Evolutionary conservation across 2,329 filamentous ascomycete species (phyloP).

Genomic region (Chrysosphaeria jannelii): DNA sequence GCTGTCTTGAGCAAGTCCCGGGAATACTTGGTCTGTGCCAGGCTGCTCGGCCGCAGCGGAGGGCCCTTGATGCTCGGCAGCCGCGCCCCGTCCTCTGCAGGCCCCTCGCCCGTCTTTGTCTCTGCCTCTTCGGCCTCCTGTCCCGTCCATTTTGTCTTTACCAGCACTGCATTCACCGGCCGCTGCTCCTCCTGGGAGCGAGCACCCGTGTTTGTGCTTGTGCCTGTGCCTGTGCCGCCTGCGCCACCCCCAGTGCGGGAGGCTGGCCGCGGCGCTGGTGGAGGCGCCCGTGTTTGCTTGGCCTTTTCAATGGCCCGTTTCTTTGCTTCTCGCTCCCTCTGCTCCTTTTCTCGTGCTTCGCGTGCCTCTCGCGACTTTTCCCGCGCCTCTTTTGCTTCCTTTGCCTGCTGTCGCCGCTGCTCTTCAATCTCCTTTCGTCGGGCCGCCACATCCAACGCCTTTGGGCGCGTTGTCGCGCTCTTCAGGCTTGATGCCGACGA

Average conservation of each 20-base stretch:
- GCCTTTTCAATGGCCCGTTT: conserved; percentile 32
- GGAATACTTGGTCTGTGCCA: conserved; percentile 20
- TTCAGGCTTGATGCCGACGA: conserved; percentile 39
- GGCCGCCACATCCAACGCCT: conserved; percentile 44
- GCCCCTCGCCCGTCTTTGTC: conserved; percentile 17
- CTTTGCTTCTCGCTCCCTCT: conserved; percentile 26
- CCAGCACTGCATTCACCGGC: conserved; percentile 25
- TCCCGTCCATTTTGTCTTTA: conserved; percentile 52
- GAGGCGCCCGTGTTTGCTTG: conserved; percentile 31
- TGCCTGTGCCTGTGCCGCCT: conserved; percentile 11
- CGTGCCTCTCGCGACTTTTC: conserved; percentile 42
- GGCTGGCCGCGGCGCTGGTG: conserved; percentile 23
- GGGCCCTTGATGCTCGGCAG: conserved; percentile 39
- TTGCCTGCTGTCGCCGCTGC: conserved; percentile 52
- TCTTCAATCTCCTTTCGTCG: conserved; percentile 70
- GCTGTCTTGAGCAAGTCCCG: conserved; percentile 33
- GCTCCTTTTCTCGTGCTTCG: conserved; percentile 28
- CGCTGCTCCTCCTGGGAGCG: conserved; percentile 29
- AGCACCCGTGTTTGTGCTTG: conserved; percentile 17
- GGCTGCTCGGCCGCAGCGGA: conserved; percentile 54
- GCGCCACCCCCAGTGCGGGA: conserved; percentile 14
- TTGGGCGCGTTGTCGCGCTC: conserved; percentile 32
- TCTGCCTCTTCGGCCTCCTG: conserved; percentile 36
- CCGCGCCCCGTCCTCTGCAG: conserved; percentile 27
- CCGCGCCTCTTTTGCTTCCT: conserved; percentile 54